A percentile compares a stretch with the other conserved stretches of the same genome.
Conservation (phyloP, 306 rosid species). For the Cucurbita ficifolia region DNA sequence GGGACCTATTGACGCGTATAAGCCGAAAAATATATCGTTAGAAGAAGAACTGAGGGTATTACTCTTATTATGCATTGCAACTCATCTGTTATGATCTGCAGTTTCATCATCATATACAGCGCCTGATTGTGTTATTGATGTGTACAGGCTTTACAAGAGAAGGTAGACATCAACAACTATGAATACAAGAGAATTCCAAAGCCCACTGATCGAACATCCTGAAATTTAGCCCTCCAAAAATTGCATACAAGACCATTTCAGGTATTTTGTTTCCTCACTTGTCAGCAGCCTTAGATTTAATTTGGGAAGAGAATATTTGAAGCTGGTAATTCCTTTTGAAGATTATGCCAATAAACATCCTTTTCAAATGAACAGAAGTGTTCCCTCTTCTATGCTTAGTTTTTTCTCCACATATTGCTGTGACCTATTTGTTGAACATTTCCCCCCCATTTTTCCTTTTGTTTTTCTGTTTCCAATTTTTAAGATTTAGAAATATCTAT, state of each 20-base stretch:
- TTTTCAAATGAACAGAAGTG: neutral
- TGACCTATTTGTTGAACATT: no score
- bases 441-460: no score
- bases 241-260: neutral
- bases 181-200: constrained; percentile 66
- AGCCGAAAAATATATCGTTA: constrained; percentile 53
- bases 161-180: constrained; percentile 55
- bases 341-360: neutral
- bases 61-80: neutral
- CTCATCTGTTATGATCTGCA: neutral
- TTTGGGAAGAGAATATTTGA: neutral
- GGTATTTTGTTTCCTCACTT: neutral
- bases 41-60: constrained; percentile 65
- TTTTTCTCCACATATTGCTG: no score
- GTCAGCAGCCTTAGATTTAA: neutral
- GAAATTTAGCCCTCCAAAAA: neutral
- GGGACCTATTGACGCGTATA: constrained; percentile 56
- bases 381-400: neutral
- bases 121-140: neutral
- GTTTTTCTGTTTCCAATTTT: no score
- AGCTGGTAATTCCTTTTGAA: neutral
- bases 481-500: no score
- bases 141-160: constrained; percentile 44
- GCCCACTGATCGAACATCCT: constrained; percentile 34
- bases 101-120: neutral